Evolutionary conservation across 1,139 yeast species (phyloP).

Genomic region (Lizanozyma gosingica): DNA sequence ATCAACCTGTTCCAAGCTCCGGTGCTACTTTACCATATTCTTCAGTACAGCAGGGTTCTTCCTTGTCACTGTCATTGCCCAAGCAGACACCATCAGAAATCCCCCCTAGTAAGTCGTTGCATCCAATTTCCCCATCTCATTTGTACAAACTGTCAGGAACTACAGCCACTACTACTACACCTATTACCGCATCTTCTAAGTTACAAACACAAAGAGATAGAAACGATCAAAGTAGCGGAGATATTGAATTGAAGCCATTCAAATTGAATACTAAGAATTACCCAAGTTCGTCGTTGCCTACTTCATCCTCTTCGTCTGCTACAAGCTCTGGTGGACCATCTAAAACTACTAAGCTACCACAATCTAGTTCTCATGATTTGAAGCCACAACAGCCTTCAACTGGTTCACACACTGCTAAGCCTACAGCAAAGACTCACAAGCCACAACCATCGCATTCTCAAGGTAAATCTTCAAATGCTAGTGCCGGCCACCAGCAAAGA

Average conservation of each 20-base stretch:
- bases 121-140: neutral
- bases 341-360: slow-evolving; percentile 5
- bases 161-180: slow-evolving; percentile 6
- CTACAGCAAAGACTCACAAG: slow-evolving; percentile 7
- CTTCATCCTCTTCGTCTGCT: slow-evolving; percentile 8
- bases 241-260: slow-evolving; percentile 16
- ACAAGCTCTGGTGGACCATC: slow-evolving; percentile 7
- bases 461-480: slow-evolving; percentile 16
- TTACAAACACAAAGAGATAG: slow-evolving; percentile 1
- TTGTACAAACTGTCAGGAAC: slow-evolving; percentile 2
- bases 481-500: slow-evolving; percentile 18
- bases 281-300: neutral
- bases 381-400: slow-evolving; percentile 6
- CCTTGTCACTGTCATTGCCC: neutral
- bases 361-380: slow-evolving; percentile 5
- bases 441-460: slow-evolving; percentile 14
- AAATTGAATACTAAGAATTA: slow-evolving; percentile 6
- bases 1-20: neutral
- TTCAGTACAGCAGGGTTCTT: neutral
- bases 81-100: neutral
- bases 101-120: neutral
- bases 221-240: slow-evolving; percentile 9
- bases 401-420: slow-evolving; percentile 5
- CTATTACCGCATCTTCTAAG: neutral
- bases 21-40: neutral